Evolutionary conservation across 139 green algal species (phyloP).

Genomic region (Pseudopediastrum boryanum): DNA sequence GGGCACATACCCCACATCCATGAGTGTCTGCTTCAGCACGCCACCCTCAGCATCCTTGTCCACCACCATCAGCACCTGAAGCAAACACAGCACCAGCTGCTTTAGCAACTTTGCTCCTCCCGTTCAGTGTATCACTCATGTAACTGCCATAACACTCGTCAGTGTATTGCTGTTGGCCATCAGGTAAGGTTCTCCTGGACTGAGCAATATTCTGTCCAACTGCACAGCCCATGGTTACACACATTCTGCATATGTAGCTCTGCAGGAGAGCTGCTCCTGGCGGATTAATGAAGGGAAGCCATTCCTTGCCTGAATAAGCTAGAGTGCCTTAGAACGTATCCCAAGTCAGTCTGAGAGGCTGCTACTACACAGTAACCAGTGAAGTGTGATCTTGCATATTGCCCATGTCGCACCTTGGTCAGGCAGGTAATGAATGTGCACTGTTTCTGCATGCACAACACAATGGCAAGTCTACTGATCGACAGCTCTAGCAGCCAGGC

Average conservation of each 20-base stretch:
- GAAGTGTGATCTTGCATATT: too few species aligned
- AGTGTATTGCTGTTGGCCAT: background rate
- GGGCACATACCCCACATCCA: slow-evolving; percentile 73
- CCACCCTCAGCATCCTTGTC: slow-evolving; percentile 52
- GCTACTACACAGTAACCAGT: too few species aligned
- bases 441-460: too few species aligned
- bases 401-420: too few species aligned
- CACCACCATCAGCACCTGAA: slow-evolving; percentile 66
- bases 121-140: background rate
- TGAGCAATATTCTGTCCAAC: background rate
- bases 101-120: background rate
- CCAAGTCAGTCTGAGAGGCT: too few species aligned
- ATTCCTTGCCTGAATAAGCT: too few species aligned
- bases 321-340: too few species aligned
- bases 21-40: slow-evolving; percentile 44
- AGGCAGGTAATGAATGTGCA: too few species aligned
- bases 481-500: too few species aligned
- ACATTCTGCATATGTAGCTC: background rate
- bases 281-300: too few species aligned
- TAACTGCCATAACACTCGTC: background rate
- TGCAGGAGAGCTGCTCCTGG: too few species aligned
- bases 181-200: background rate
- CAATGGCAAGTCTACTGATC: too few species aligned
- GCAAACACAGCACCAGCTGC: background rate
- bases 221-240: background rate